Evolutionary conservation across 2,329 filamentous ascomycete genomes (phyloP), one percentile per base, ranked within the genome.

Genomic region (Elsinoe arachidis): DNA sequence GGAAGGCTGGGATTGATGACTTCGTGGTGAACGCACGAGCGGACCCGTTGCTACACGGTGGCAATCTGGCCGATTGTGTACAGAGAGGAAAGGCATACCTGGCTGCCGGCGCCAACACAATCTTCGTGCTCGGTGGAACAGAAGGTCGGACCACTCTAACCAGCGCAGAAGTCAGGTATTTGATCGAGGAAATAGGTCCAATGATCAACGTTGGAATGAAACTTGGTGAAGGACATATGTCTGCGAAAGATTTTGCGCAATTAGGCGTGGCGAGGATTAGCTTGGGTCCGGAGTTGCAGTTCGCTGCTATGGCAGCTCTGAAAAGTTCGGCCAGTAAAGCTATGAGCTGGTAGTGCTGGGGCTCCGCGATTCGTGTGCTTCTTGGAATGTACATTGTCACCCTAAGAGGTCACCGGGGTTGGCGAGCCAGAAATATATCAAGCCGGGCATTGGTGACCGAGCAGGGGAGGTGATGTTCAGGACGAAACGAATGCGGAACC

Each of bases 111-210:
- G 82, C 82, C 0, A 78, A 75, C 11, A 83, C 78, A 0, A 74
- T 82, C 0, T 85, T 84, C 69, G 80, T 83, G 54, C 85, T 80
- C 80, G 81, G 81, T 12, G 79, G 74, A 1, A 68, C 68, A 35
- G 65, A 73, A 12, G 68, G 79, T 39, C n/a, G n/a, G n/a, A n/a
- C n/a, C n/a, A 68, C 70, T 0, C 64, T 81, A 11, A 70, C 70
- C 11, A 71, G 66, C 11, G 72, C 70, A 0, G 80, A 82, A 66
- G 73, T 81, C 2, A 65, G 71, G 64, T 67, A 63, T 41, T 63
- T 83, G 61, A 77, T 77, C 1, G 65, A 69, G 55, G 78, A 73
- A 46, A 73, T 83, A 46, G 73, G 71, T 2, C 80, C 80, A 0
- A 71, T 68, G 51, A 64, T 83, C 12, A 77, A 78, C 55, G 78